Conservation (phyloP, 2,329 filamentous ascomycete genomes). For the Tolypocladium ovalisporum region DNA sequence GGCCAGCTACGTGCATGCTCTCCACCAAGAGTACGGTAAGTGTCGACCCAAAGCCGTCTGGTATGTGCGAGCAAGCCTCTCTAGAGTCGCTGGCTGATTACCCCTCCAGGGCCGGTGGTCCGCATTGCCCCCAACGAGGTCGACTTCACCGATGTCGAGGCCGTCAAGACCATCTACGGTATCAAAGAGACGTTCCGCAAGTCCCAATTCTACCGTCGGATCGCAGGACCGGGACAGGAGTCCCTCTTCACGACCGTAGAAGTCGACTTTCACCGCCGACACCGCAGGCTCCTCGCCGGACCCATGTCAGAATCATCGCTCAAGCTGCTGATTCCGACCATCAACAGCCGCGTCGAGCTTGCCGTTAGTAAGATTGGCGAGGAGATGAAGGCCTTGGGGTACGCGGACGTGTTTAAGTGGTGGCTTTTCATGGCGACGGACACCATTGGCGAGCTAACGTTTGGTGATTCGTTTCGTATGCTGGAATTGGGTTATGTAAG, state of each 20-base stretch:
- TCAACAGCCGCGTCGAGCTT: slow-evolving; percentile 24
- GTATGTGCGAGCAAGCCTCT: background rate
- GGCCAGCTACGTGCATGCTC: slow-evolving; percentile 9
- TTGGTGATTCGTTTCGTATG: slow-evolving; percentile 44
- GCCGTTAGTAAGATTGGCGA: slow-evolving; percentile 30
- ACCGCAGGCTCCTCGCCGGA: slow-evolving; percentile 29
- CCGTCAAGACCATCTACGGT: slow-evolving; percentile 20
- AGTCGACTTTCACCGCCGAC: slow-evolving; percentile 23
- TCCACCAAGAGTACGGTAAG: slow-evolving; percentile 14
- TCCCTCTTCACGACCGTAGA: slow-evolving; percentile 29
- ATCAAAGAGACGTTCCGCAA: slow-evolving; percentile 14
- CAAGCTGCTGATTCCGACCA: slow-evolving; percentile 15
- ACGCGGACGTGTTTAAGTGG: slow-evolving; percentile 40
- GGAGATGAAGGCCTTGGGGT: slow-evolving; percentile 26
- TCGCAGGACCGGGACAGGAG: slow-evolving; percentile 7
- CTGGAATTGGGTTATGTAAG: slow-evolving; percentile 37
- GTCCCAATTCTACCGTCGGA: slow-evolving; percentile 9
- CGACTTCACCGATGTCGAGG: slow-evolving; percentile 10
- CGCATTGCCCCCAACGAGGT: slow-evolving; percentile 13
- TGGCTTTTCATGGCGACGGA: slow-evolving; percentile 43
- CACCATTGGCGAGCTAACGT: slow-evolving; percentile 39
- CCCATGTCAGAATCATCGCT: slow-evolving; percentile 26
- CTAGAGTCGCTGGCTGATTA: background rate
- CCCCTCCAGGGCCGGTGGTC: slow-evolving; percentile 12
- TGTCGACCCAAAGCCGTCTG: background rate